Percentiles rank a stretch among this genome's conserved stretches.
Evolutionary conservation across 169 alveolate species (phyloP).

Genomic region (Cryptosporidium sp.): DNA sequence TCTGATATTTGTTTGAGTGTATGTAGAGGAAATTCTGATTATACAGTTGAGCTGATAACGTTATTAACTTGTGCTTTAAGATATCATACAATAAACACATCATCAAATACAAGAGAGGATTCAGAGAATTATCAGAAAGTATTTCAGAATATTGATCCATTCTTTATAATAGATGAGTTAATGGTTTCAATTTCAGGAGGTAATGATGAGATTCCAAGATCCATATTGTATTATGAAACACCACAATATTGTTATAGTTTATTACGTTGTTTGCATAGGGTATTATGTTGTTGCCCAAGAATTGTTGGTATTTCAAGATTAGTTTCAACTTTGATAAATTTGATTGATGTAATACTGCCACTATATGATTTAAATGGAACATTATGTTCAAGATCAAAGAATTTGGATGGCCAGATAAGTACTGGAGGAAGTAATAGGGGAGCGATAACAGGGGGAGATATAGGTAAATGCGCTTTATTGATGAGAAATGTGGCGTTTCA

Average conservation of each 20-base stretch:
- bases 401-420: not conserved
- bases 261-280: slow-evolving; percentile 66
- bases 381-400: slow-evolving; percentile 46
- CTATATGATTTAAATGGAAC: slow-evolving; percentile 59
- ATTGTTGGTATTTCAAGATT: slow-evolving; percentile 28
- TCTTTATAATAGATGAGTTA: slow-evolving; percentile 53
- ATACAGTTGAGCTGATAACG: slow-evolving; percentile 46
- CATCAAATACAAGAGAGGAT: not conserved
- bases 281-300: slow-evolving; percentile 72
- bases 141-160: slow-evolving; percentile 30
- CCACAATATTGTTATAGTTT: slow-evolving; percentile 65
- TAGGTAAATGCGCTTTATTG: slow-evolving; percentile 51
- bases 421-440: not conserved
- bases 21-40: slow-evolving; percentile 63
- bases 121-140: not conserved
- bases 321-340: slow-evolving; percentile 27
- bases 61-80: slow-evolving; percentile 34
- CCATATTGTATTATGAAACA: slow-evolving; percentile 31
- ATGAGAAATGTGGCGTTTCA: slow-evolving; percentile 54
- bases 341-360: slow-evolving; percentile 56
- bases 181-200: slow-evolving; percentile 39
- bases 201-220: slow-evolving; percentile 50
- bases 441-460: not conserved
- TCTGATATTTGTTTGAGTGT: slow-evolving; percentile 70
- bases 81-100: slow-evolving; percentile 10